These are phyloP conservation scores for Boletus coccyginus DNA, from an alignment of 768 basidiomycete species.

Conservation along the genomic window DNA sequence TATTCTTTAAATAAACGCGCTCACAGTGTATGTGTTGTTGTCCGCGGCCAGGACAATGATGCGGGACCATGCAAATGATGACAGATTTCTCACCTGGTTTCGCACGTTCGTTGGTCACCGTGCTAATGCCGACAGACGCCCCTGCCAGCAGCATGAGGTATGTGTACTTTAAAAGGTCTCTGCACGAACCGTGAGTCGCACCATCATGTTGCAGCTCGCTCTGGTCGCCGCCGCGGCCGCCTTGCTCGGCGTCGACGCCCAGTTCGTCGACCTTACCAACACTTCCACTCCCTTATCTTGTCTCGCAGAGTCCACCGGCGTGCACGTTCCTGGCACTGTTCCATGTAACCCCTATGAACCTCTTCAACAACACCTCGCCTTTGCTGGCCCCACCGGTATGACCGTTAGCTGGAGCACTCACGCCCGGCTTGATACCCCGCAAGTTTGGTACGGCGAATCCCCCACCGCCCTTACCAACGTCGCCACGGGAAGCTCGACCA, in stretches of 20 bases:
- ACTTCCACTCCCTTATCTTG: constrained; percentile 16
- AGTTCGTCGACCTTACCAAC: constrained; percentile 16
- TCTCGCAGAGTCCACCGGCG: constrained; percentile 27
- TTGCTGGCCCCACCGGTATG: constrained; percentile 25
- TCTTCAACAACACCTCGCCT: constrained; percentile 26
- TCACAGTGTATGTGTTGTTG: neutral
- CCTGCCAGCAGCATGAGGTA: neutral
- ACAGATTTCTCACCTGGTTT: neutral
- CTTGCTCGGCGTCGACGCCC: constrained; percentile 14
- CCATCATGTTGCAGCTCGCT: constrained; percentile 6
- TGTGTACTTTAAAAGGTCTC: neutral
- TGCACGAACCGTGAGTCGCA: neutral
- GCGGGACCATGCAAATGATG: neutral
- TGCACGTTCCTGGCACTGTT: constrained; percentile 26
- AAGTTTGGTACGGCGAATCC: constrained; percentile 26
- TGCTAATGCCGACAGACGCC: neutral
- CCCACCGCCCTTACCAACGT: constrained; percentile 18
- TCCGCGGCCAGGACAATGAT: neutral
- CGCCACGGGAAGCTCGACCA: constrained; percentile 19
- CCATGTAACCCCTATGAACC: constrained; percentile 29
- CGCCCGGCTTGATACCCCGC: constrained; percentile 17
- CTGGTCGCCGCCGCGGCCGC: neutral
- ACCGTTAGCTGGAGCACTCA: constrained; percentile 27
- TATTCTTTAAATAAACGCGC: neutral
- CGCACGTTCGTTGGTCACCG: neutral